A percentile compares a stretch with the other conserved stretches of the same genome.
These are phyloP conservation scores for Metschnikowia lachancei DNA, from an alignment of 805 yeast species.

Conservation along the genomic window DNA sequence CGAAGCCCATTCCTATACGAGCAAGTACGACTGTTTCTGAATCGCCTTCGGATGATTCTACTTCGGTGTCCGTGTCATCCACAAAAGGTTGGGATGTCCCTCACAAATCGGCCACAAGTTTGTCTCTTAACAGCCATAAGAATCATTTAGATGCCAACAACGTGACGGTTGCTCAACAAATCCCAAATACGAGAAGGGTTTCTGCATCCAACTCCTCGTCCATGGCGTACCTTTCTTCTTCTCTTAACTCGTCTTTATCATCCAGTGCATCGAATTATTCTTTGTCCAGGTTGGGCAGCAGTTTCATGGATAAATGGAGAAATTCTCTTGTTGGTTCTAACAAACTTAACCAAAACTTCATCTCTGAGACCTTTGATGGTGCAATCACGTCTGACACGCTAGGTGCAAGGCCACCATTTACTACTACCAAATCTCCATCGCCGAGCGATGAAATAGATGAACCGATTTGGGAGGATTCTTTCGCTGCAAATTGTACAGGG, in stretches of 20 bases:
- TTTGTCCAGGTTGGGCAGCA: constrained; percentile 39
- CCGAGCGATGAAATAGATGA: constrained; percentile 19
- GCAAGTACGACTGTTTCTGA: constrained; percentile 4
- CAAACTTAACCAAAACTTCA: constrained; percentile 5
- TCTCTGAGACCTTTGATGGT: constrained; percentile 10
- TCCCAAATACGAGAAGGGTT: constrained; percentile 11
- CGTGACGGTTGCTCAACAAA: constrained; percentile 23
- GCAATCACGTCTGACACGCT: constrained; percentile 9
- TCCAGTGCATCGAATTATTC: constrained; percentile 40
- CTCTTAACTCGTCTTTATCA: constrained; percentile 38
- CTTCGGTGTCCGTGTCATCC: constrained; percentile 26
- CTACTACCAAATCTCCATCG: constrained; percentile 15
- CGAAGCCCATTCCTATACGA: constrained; percentile 17
- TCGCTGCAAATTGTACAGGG: not conserved
- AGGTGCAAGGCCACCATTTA: constrained; percentile 7
- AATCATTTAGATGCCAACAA: constrained; percentile 19
- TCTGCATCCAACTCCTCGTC: constrained; percentile 41
- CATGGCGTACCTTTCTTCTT: constrained; percentile 41
- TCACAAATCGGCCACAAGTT: constrained; percentile 31
- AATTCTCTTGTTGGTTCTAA: constrained; percentile 25
- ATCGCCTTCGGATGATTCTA: constrained; percentile 12
- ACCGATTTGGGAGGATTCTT: constrained; percentile 16
- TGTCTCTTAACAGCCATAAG: constrained; percentile 20
- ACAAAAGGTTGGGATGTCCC: constrained; percentile 50
- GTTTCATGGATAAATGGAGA: constrained; percentile 47